phyloP scores from a whole-genome alignment of 2,329 filamentous ascomycete genomes.

The Pyricularia pennisetigena region DNA sequence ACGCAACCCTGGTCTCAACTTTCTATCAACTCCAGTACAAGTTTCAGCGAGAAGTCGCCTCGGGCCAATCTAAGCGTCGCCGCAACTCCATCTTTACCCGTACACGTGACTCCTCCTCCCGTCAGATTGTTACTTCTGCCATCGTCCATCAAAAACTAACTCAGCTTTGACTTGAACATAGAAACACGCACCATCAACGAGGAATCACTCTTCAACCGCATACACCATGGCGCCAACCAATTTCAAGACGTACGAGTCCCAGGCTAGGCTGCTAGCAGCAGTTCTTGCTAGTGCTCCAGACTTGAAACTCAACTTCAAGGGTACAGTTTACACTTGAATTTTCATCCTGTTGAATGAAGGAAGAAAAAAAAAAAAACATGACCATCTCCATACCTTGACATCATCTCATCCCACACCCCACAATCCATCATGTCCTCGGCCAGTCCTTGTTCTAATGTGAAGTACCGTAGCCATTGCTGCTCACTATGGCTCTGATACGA shows the following conservation, averaged over 20 bases:
- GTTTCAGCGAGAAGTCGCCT: background rate
- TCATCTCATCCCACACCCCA: background rate
- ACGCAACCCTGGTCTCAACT: background rate
- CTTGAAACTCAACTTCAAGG: conserved; percentile 49
- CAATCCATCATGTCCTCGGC: background rate
- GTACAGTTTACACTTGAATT: conserved; percentile 36
- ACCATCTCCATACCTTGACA: background rate
- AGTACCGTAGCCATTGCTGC: conserved; percentile 30
- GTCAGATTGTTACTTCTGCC: background rate
- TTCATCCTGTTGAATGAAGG: background rate
- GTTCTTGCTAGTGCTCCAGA: conserved; percentile 47
- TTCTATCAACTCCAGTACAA: background rate
- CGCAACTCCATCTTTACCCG: background rate
- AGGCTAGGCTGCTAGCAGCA: conserved; percentile 49
- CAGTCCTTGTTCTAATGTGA: conserved; percentile 10
- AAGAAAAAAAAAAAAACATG: background rate
- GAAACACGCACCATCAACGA: conserved; percentile 14
- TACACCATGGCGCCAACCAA: conserved; percentile 31
- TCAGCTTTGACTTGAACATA: background rate
- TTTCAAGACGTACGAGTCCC: conserved; percentile 50
- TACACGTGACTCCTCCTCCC: background rate
- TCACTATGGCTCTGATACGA: conserved; percentile 39
- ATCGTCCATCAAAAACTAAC: background rate
- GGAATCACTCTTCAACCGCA: background rate
- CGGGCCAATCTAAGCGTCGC: background rate